Percentiles rank a stretch among this genome's conserved stretches.
Conservation (phyloP, 73 alveolate species). For the Tetrahymena malaccensis region DNA sequence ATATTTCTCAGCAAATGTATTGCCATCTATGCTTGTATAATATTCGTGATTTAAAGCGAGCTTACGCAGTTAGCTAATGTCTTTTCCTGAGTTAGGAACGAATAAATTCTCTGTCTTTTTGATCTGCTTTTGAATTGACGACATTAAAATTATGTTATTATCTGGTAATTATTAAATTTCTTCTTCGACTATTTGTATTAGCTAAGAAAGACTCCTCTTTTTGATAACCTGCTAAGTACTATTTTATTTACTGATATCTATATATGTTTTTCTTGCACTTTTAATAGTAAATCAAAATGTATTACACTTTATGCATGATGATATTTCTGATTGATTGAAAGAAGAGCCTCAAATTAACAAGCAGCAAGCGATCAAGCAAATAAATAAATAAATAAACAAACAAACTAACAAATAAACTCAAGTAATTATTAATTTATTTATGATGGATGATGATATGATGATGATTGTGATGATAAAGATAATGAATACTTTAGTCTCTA, state of each 20-base stretch:
- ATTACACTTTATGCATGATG: neutral
- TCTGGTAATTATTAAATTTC: neutral
- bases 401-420: neutral
- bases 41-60: neutral
- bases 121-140: neutral
- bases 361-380: neutral
- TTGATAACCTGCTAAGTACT: neutral
- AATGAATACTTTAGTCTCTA: neutral
- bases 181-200: neutral
- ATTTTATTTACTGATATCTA: neutral
- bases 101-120: neutral
- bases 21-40: neutral
- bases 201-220: neutral
- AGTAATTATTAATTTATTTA: too few relatives aligned
- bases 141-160: neutral
- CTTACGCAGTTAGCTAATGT: neutral
- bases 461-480: neutral
- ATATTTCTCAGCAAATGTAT: neutral
- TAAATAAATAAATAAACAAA: too few relatives aligned
- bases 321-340: neutral
- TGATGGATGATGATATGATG: too few relatives aligned
- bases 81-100: neutral
- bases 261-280: neutral
- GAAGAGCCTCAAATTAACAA: neutral
- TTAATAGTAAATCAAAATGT: neutral